Base-by-base conservation (phyloP, 106 monocot species). In the Dioscorea zingiberensis region DNA sequence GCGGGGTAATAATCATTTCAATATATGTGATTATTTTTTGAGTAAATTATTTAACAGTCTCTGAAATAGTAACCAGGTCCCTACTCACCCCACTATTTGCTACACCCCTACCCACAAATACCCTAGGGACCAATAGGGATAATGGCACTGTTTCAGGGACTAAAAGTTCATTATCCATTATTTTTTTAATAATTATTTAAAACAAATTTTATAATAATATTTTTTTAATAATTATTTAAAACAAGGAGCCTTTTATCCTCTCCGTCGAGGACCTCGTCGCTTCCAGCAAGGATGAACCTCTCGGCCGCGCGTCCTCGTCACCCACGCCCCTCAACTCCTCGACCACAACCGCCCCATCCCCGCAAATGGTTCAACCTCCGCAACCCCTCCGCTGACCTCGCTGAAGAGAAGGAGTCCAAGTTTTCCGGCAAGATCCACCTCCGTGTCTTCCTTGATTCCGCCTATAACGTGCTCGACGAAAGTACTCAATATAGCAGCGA, bases 381-480 rank as follows among this genome's bases (percentile, higher is more conserved):
- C 38, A 72, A 26, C 53, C 90, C 90, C 21, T 47, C 18, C 54
- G 69, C 49, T 3, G 76, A 63, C 21, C 48, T 23, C 11, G 80
- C 62, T 15, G 76, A 0, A 13, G 77, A 86, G 76, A 83, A 85
- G 53, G 79, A 83, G 25, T 8, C 28, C 17, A 94, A 90, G 48
- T 94, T 94, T 68, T 75, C 90, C 21, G 82, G 87, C 82, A 94
- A 91, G 74, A 81, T 94, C 53, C 84, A 87, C 64, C 72, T 95
- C 45, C 66, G 91, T 38, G 60, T 95, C 26, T 74, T 60, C 17
- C 75, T 83, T 7, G 94, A 95, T 2, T 23, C 62, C 17, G 94
- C 85, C 13, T 95, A 95, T 78, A 90, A 95, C 29, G 94, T 95
- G 8, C 85, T 95, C 25, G 94, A 95, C 70, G 94, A 94, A 44